phyloP scores from a whole-genome alignment of 1,284 basidiomycete genomes.

The Sanguinoderma infundibulare region DNA sequence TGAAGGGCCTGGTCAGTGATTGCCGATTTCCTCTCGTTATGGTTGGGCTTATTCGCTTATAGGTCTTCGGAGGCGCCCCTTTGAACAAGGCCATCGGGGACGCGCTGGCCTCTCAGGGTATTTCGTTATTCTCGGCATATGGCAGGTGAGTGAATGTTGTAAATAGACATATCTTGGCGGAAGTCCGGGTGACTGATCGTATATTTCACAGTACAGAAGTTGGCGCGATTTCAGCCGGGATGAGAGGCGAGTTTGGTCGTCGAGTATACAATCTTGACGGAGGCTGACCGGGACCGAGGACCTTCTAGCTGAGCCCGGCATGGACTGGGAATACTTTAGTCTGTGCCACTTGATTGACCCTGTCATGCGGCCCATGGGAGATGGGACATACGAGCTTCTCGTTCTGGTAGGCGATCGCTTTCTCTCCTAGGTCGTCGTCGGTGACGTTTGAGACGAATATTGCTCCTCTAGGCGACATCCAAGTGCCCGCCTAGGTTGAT shows the following conservation, averaged over 20 bases:
- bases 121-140: background rate
- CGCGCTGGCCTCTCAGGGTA: constrained; percentile 1
- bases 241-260: background rate
- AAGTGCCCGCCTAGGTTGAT: background rate
- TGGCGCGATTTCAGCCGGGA: background rate
- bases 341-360: background rate
- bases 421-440: background rate
- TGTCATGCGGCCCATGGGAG: background rate
- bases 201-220: constrained; percentile 5
- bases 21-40: background rate
- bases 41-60: background rate
- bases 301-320: background rate
- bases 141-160: constrained; percentile 22
- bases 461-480: background rate
- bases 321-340: constrained; percentile 3
- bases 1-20: constrained; percentile 19
- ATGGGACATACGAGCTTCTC: constrained; percentile 6
- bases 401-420: background rate
- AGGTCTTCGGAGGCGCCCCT: constrained; percentile 11
- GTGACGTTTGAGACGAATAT: background rate
- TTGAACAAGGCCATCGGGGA: constrained; percentile 11
- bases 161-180: background rate
- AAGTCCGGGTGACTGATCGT: background rate
- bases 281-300: background rate
- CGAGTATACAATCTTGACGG: background rate